A percentile compares a stretch with the other conserved stretches of the same genome.
Evolutionary conservation across 2,329 filamentous ascomycete genomes (phyloP).

Genomic region (Nakataea oryzae): DNA sequence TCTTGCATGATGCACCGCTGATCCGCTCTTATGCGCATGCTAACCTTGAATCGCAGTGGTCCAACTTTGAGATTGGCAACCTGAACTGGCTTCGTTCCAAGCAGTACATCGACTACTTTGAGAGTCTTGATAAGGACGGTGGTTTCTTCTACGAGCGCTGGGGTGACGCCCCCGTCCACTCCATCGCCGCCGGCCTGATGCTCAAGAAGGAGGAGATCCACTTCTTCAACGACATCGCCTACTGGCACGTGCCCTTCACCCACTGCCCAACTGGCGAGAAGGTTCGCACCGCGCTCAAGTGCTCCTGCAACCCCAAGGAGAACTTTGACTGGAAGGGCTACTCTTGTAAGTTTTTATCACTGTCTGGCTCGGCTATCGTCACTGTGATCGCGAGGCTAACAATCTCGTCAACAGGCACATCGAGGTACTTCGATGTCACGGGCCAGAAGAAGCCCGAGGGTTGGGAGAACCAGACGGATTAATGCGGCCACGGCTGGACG

Average conservation of each 20-base stretch:
- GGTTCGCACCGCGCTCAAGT: slow-evolving; percentile 72
- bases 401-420: slow-evolving; percentile 50
- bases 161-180: slow-evolving; percentile 96
- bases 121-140: slow-evolving; percentile 76
- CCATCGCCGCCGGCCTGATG: slow-evolving; percentile 82
- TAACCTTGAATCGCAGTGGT: slow-evolving; percentile 56
- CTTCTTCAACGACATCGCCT: slow-evolving; percentile 98
- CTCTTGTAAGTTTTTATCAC: slow-evolving; percentile 59
- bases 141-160: slow-evolving; percentile 99
- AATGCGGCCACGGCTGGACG: slow-evolving; percentile 11
- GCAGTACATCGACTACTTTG: slow-evolving; percentile 85
- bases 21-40: background rate
- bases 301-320: slow-evolving; percentile 87
- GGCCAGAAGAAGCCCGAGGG: slow-evolving; percentile 73
- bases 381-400: background rate
- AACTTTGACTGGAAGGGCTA: slow-evolving; percentile 99
- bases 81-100: slow-evolving; percentile 87
- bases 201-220: slow-evolving; percentile 90
- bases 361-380: background rate
- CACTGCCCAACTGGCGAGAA: slow-evolving; percentile 93
- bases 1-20: background rate
- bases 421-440: slow-evolving; percentile 77
- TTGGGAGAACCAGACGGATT: slow-evolving; percentile 61
- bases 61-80: slow-evolving; percentile 95
- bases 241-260: slow-evolving; percentile 95